Conservation (phyloP, 192 early-diverging fungal species). For the Coemansia sp. region DNA sequence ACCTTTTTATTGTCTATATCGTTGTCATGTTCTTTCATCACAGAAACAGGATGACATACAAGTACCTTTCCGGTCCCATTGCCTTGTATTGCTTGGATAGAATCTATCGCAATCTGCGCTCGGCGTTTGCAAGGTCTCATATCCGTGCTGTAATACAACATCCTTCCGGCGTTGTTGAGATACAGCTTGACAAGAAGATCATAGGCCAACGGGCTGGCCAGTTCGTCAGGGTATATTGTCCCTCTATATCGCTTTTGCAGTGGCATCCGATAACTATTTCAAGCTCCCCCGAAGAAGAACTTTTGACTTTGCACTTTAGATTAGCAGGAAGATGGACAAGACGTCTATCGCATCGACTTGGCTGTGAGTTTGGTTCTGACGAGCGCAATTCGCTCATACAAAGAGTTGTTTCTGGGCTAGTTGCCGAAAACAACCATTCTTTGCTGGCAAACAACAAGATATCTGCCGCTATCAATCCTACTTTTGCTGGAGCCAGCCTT, state of each 20-base stretch:
- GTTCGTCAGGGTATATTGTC: slow-evolving; percentile 73
- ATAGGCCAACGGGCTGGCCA: slow-evolving; percentile 66
- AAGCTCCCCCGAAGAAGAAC: slow-evolving; percentile 74
- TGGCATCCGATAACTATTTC: slow-evolving; percentile 83
- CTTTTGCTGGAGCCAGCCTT: not conserved
- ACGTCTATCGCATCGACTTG: slow-evolving; percentile 62
- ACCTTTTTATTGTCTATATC: slow-evolving; percentile 70
- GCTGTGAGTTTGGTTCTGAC: slow-evolving; percentile 59
- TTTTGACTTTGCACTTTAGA: slow-evolving; percentile 75
- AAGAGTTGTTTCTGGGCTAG: slow-evolving; percentile 8
- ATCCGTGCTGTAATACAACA: slow-evolving; percentile 74
- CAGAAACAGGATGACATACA: slow-evolving; percentile 58
- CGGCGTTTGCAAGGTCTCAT: slow-evolving; percentile 55
- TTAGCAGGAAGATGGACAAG: slow-evolving; percentile 76
- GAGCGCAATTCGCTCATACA: slow-evolving; percentile 12
- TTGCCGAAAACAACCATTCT: slow-evolving; percentile 11
- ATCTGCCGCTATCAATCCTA: not conserved
- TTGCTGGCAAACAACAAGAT: not conserved
- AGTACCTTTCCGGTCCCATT: slow-evolving; percentile 60
- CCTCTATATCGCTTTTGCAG: slow-evolving; percentile 67
- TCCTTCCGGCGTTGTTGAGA: slow-evolving; percentile 70
- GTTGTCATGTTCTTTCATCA: slow-evolving; percentile 70
- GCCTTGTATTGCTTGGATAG: slow-evolving; percentile 66
- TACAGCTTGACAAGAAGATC: slow-evolving; percentile 64
- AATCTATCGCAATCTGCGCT: slow-evolving; percentile 59